Base-by-base conservation (phyloP, 2,329 filamentous ascomycete genomes). In the Aureobasidium mangrovei region DNA sequence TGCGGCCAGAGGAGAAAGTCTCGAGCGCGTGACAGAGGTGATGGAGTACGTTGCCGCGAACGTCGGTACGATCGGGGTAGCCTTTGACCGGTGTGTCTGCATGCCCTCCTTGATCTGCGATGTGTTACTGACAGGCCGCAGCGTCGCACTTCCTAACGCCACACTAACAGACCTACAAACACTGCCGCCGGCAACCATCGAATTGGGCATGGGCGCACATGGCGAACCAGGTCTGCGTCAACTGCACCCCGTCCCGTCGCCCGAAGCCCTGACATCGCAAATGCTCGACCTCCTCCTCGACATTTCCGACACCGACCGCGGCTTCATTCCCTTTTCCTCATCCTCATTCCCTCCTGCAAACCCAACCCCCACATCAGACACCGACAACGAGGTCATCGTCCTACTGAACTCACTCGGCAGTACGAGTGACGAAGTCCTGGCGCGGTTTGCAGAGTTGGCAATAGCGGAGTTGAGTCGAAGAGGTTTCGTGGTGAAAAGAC, bases 151-250 rank as follows among this genome's bases (percentile, higher is more conserved):
- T n/a, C 67, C 67, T 5, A 69, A 68, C 43, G 78, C 79, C 2
- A 81, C 78, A 0, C 70, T 84, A 29, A 80, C 82, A 47, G 80
- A 82, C 60, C 80, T 81, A 60, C 80, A 83, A 59, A 72, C 68
- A 12, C 71, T 83, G 2, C 69, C 67, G 7, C 64, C 68, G 1
- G 66, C 80, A 54, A 79, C 80, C 55, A 65, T 84, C 35, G 82
- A 83, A 64, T 71, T 85, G n/a, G 82, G 83, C 3, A 84, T 82
- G 26, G 82, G 83, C 0, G 81, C 81, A 10, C 83, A 86, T 64
- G 84, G 84, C 62, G 82, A 86, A 65, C 82, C 82, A 0, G 82
- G 70, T 0, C 77, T 81, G 61, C 73, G 71, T 62, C 80, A 79
- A 64, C 64, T 83, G 18, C 77, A 76, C 0, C 81, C 67, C 1